Base-by-base conservation (phyloP, 2,329 filamentous ascomycete genomes). In the Talaromyces sp. region DNA sequence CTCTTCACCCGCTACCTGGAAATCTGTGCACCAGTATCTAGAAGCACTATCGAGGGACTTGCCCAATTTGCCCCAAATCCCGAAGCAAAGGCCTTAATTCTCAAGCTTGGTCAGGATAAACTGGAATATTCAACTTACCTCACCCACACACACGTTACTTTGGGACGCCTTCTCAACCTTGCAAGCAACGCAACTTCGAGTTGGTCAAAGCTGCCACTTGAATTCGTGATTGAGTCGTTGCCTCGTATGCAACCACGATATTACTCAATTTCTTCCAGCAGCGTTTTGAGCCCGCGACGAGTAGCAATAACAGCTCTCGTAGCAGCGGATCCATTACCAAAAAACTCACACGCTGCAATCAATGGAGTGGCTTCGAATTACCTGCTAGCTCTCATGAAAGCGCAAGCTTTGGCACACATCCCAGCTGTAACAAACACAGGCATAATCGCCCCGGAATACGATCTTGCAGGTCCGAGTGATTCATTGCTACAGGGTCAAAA, bases 1-100 rank as follows among this genome's bases (percentile, higher is more conserved):
- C 89, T 94, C 64, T 81, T 91, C 63, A 89, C 91, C 65, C 96
- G 96, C 78, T 92, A 97, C 77, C 89, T 97, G 77, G 94, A 97
- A 76, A 95, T 97, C 67, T 89, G 91, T 72, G 91, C 90, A 28
- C 90, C 92, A 47, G 88, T 96, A n/a, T 96, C 93, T 61, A 92
- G 93, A 77, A 92, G 96, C 75, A 92, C 94, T 70, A 79, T 96
- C 56, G 87, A 90, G 42, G 89, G 87, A 8, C 82, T 97, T 16
- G 89, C 92, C 59, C 87, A 90, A 56, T 96, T 97, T 71, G 87
- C 93, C 7, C 92, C 93, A 30, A 89, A 86, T 63, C 89, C 95
- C 28, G 82, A 84, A 5, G 83, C 87, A 74, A 96, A 95, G 79
- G 83, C 87, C 50, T 91, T 95, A 75, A 89, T 96, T 84, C 84